Evolutionary conservation across 108 stramenopile species (phyloP).

Genomic region (Schizochytrium sp.): DNA sequence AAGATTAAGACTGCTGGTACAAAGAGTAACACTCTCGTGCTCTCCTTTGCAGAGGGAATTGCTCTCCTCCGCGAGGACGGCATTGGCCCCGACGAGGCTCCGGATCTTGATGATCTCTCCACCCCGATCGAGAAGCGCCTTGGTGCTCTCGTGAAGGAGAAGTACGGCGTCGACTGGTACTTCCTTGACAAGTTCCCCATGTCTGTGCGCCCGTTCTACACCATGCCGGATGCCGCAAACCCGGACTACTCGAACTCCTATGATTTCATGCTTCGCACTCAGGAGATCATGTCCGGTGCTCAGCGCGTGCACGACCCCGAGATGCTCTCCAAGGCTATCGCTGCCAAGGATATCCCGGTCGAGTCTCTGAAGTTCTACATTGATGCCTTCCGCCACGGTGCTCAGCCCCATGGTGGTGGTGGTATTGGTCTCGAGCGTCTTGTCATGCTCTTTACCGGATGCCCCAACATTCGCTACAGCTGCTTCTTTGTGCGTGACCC

Average conservation of each 20-base stretch:
- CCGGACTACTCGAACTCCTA: conserved; percentile 93
- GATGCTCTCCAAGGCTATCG: conserved; percentile 89
- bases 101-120: conserved; percentile 90
- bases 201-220: conserved; percentile 96
- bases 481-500: conserved; percentile 99
- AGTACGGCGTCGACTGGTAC: conserved; percentile 98
- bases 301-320: conserved; percentile 98
- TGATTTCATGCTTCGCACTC: conserved; percentile 98
- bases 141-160: conserved; percentile 92
- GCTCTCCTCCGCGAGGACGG: conserved; percentile 75
- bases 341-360: conserved; percentile 88
- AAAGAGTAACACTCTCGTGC: conserved; percentile 74
- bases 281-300: conserved; percentile 98
- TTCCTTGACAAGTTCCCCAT: conserved; percentile 99
- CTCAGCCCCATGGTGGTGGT: conserved; percentile 95
- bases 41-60: conserved; percentile 68
- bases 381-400: conserved; percentile 96
- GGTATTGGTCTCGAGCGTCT: conserved; percentile 98
- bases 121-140: conserved; percentile 98
- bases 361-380: conserved; percentile 88
- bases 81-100: conserved; percentile 62
- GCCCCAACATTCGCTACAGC: conserved; percentile 96
- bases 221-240: conserved; percentile 95
- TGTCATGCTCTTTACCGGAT: conserved; percentile 97
- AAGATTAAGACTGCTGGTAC: conserved; percentile 54